A percentile compares a stretch with the other conserved stretches of the same genome.
Evolutionary conservation across 2,329 filamentous ascomycete genomes (phyloP).

Genomic region (Penicillium vulpinum): DNA sequence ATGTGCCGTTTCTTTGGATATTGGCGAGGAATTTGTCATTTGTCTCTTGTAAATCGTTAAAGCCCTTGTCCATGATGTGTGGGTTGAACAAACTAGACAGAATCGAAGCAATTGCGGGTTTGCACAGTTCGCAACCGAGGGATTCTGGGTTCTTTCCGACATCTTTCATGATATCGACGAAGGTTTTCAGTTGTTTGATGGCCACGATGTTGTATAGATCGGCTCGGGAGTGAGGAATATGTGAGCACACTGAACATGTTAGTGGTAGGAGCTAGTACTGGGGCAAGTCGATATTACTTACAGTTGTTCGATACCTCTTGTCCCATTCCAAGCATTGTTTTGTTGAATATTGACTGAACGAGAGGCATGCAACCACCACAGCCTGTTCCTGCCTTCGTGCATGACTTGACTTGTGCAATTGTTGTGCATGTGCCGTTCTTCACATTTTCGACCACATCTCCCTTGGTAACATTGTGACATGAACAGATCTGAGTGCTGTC

Average conservation of each 20-base stretch:
- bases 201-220: constrained; percentile 90
- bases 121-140: constrained; percentile 84
- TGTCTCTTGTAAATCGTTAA: constrained; percentile 80
- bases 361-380: constrained; percentile 90
- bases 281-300: constrained; percentile 20
- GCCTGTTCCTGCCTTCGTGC: constrained; percentile 87
- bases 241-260: constrained; percentile 63
- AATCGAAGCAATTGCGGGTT: constrained; percentile 78
- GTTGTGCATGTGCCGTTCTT: constrained; percentile 80
- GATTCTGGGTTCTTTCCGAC: constrained; percentile 70
- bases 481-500: constrained; percentile 90
- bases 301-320: constrained; percentile 80
- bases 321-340: constrained; percentile 80
- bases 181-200: constrained; percentile 72
- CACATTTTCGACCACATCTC: constrained; percentile 69
- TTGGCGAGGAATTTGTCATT: constrained; percentile 88
- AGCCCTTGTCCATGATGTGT: constrained; percentile 71
- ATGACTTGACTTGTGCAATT: constrained; percentile 79
- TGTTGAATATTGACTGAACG: constrained; percentile 86
- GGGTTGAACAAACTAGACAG: constrained; percentile 80
- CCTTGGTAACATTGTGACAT: constrained; percentile 89
- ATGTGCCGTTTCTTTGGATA: constrained; percentile 88
- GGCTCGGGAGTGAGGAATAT: constrained; percentile 79
- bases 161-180: constrained; percentile 74
- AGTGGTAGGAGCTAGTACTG: constrained; percentile 1